Percentiles rank a stretch among this genome's conserved stretches.
Evolutionary conservation across 768 basidiomycete genomes (phyloP).

Genomic region (Leccinum olivaceopallidum): DNA sequence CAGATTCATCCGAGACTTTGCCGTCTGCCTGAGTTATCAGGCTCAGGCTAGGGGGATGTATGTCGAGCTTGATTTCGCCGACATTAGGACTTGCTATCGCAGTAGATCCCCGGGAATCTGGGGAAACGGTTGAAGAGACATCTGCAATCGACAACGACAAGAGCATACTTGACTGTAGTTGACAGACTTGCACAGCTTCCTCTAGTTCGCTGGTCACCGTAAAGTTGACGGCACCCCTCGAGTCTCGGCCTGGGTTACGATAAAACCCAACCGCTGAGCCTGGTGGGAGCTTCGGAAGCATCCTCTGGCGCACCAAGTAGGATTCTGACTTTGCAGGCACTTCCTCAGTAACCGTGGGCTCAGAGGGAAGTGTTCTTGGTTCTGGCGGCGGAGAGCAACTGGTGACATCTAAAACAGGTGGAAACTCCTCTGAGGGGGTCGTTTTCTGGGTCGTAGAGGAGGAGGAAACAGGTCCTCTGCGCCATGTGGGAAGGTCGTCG

Average conservation of each 20-base stretch:
- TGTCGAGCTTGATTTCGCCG: slow-evolving; percentile 9
- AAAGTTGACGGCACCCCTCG: slow-evolving; percentile 62
- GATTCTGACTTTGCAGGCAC: slow-evolving; percentile 27
- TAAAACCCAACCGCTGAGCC: slow-evolving; percentile 75
- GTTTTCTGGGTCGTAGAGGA: slow-evolving; percentile 17
- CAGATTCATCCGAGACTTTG: slow-evolving; percentile 56
- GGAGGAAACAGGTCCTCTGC: slow-evolving; percentile 31
- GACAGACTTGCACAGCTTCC: slow-evolving; percentile 10
- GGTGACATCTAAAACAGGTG: slow-evolving; percentile 46
- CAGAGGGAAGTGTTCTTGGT: slow-evolving; percentile 23
- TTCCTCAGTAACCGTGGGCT: slow-evolving; percentile 35
- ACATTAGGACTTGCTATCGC: slow-evolving; percentile 10
- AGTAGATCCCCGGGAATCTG: slow-evolving; percentile 9
- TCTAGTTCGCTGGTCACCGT: slow-evolving; percentile 81
- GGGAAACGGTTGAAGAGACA: slow-evolving; percentile 3
- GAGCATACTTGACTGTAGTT: slow-evolving; percentile 24
- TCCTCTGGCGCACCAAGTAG: slow-evolving; percentile 42
- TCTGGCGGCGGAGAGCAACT: slow-evolving; percentile 73
- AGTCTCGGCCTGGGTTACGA: slow-evolving; percentile 55
- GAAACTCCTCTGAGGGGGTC: slow-evolving; percentile 8
- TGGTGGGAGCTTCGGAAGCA: slow-evolving; percentile 70
- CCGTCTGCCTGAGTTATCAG: slow-evolving; percentile 40
- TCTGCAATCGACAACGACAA: slow-evolving; percentile 24
- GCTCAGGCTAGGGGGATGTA: slow-evolving; percentile 19
- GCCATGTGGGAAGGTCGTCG: slow-evolving; percentile 41